Percentiles rank a stretch among this genome's conserved stretches.
phyloP scores from a whole-genome alignment of 2,329 filamentous ascomycete genomes.

The Sporothrix globosa region DNA sequence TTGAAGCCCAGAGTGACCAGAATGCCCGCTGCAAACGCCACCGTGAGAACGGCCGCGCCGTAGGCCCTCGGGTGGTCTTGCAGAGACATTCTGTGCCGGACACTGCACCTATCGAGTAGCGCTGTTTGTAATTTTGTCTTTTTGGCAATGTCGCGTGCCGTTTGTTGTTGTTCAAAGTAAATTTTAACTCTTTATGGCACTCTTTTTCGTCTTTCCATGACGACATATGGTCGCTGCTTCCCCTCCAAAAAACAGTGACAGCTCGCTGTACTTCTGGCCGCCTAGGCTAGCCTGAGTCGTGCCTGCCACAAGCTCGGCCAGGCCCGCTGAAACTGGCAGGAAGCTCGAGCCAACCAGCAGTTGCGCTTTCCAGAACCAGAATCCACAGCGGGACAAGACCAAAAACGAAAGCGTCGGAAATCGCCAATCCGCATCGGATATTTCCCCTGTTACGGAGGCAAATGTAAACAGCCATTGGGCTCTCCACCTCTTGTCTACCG shows the following conservation, averaged over 20 bases:
- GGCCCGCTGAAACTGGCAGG: conserved; percentile 24
- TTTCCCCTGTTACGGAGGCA: background rate
- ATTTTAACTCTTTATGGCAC: conserved; percentile 10
- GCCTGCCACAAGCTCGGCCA: conserved; percentile 22
- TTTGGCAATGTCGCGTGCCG: background rate
- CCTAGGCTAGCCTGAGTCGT: background rate
- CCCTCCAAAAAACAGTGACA: conserved; percentile 23
- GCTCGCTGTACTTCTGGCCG: conserved; percentile 10
- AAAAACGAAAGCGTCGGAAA: background rate
- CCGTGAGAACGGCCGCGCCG: conserved; percentile 65
- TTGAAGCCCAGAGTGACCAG: conserved; percentile 76
- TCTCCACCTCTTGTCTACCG: background rate
- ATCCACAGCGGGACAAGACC: conserved; percentile 5
- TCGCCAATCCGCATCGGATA: background rate
- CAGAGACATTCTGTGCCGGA: conserved; percentile 55
- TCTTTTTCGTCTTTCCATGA: conserved; percentile 26
- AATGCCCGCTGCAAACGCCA: conserved; percentile 77
- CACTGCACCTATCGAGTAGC: background rate
- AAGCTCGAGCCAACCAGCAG: conserved; percentile 30
- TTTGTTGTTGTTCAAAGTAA: background rate
- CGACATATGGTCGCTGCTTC: conserved; percentile 25
- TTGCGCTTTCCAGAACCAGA: conserved; percentile 26
- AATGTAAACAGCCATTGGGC: background rate
- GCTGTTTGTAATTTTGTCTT: conserved; percentile 16
- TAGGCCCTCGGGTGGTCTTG: conserved; percentile 65